phyloP scores from a whole-genome alignment of 2,329 filamentous ascomycete species.

The Aspergillus fijiensis region DNA sequence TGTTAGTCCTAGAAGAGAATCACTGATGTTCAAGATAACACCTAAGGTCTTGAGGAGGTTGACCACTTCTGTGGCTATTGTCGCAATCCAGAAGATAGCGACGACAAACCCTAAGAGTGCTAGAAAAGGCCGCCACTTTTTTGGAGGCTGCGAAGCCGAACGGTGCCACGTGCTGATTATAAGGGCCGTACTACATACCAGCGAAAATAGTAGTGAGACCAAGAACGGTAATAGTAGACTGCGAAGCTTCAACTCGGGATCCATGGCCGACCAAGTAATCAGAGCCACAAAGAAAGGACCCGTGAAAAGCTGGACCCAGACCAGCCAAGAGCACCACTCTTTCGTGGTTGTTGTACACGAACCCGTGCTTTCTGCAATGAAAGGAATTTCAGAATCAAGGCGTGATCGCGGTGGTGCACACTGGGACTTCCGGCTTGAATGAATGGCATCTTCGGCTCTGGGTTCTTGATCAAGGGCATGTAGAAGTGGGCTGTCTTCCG shows the following conservation, averaged over 20 bases:
- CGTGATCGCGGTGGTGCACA: slow-evolving; percentile 19
- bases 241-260: slow-evolving; percentile 53
- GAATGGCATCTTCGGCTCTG: slow-evolving; percentile 8
- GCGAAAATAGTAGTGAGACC: slow-evolving; percentile 66
- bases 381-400: slow-evolving; percentile 43
- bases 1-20: slow-evolving; percentile 90
- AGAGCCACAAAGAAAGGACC: slow-evolving; percentile 80
- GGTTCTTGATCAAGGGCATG: slow-evolving; percentile 20
- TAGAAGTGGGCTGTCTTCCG: slow-evolving; percentile 39
- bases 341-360: slow-evolving; percentile 36
- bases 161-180: slow-evolving; percentile 60
- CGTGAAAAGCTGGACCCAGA: slow-evolving; percentile 79
- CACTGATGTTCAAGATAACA: slow-evolving; percentile 87
- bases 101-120: slow-evolving; percentile 91
- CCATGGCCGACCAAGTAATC: slow-evolving; percentile 63
- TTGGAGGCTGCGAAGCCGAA: slow-evolving; percentile 57
- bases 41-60: slow-evolving; percentile 90
- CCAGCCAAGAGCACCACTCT: slow-evolving; percentile 89
- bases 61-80: slow-evolving; percentile 92
- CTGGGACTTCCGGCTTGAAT: slow-evolving; percentile 21
- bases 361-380: slow-evolving; percentile 24
- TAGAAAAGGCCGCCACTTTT: slow-evolving; percentile 73
- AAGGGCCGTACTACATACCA: slow-evolving; percentile 65
- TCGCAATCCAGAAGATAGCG: slow-evolving; percentile 92
- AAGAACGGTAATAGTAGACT: slow-evolving; percentile 59